Evolutionary conservation across 306 rosid genomes (phyloP), one percentile per base, ranked within the genome.

Genomic region (Trifolium pratense): DNA sequence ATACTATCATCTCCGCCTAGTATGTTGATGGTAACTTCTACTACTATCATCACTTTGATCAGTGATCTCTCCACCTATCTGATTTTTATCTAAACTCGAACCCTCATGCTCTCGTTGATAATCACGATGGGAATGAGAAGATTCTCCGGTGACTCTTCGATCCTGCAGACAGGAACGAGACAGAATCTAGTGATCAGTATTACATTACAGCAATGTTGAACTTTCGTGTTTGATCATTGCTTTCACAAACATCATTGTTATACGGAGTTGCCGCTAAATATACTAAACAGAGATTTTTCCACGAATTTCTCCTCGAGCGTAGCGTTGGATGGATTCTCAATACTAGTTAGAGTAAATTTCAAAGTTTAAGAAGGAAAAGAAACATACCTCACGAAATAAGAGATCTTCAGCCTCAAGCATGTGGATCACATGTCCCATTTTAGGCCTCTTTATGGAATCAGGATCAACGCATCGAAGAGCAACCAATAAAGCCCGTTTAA

Each of bases 381-480:
- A 64, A 66, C 90, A 70, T 79, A 95, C 97, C 75, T 94, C 96
- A 13, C 86, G 91, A 73, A 83, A 79, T 42, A 90, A 80, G 63
- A 87, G 79, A 84, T 91, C 97, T 64, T 95, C 99, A 20, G 97
- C 96, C 76, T 95, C 99, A 10, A 95, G 97, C 99, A 91, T 95
- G 89, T 95, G 99, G 71, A 95, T 90, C 55, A 91, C 90, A 79
- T 91, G 97, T 66, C 99, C 99, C 83, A 95, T 91, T 84, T 95
- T 95, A 29, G 97, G 99, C 77, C 99, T 87, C 75, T 95, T 95
- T 31, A 88, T 73, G 9, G 97, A 88, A 82, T 95, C 99, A 3
- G 99, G 99, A 83, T 95, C 99, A 16, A 95, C 99, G 66, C 97
- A 95, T 74, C 90, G 88, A 77, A 95, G 97, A 83, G 97, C 97